These are phyloP conservation scores for Epicoccum nigrum DNA, from an alignment of 2,329 filamentous ascomycete species.

Conservation along the genomic window DNA sequence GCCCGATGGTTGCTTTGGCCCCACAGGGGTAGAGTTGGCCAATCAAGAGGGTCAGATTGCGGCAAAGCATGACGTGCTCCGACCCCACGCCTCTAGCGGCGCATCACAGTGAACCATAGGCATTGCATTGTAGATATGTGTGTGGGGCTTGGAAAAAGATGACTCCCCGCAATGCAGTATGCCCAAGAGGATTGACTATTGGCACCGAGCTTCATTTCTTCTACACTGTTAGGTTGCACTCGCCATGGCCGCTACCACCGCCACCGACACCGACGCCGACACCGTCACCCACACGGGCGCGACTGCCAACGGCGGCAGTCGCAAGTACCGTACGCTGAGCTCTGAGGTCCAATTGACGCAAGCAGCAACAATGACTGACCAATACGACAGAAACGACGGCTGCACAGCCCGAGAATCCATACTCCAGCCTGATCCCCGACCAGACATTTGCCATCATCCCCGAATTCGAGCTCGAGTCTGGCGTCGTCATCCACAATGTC, in stretches of 20 bases:
- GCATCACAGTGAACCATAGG: conserved; percentile 26
- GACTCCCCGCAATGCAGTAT: conserved; percentile 38
- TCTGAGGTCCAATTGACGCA: not conserved
- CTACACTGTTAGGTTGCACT: conserved; percentile 8
- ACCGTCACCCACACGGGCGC: too few relatives aligned
- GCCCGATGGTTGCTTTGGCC: not conserved
- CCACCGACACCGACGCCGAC: too few relatives aligned
- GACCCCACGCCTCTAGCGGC: conserved; percentile 33
- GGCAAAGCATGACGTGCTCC: conserved; percentile 33
- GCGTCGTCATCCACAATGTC: conserved; percentile 78
- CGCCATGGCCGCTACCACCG: conserved; percentile 28
- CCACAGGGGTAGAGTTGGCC: not conserved
- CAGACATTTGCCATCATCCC: conserved; percentile 88
- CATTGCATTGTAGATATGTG: too few relatives aligned
- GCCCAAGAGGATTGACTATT: conserved; percentile 16
- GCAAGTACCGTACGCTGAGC: conserved; percentile 30
- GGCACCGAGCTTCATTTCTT: conserved; percentile 15
- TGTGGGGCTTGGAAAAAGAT: conserved; percentile 24
- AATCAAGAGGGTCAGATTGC: conserved; percentile 2
- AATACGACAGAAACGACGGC: conserved; percentile 41
- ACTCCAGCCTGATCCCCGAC: conserved; percentile 81
- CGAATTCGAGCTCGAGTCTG: conserved; percentile 90
- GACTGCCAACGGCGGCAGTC: conserved; percentile 30
- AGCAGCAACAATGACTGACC: not conserved
- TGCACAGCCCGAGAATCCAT: conserved; percentile 88